Percentiles rank a stretch among this genome's conserved stretches.
Evolutionary conservation across 305 asterid genomes (phyloP).

Genomic region (Fraxinus baroniana): DNA sequence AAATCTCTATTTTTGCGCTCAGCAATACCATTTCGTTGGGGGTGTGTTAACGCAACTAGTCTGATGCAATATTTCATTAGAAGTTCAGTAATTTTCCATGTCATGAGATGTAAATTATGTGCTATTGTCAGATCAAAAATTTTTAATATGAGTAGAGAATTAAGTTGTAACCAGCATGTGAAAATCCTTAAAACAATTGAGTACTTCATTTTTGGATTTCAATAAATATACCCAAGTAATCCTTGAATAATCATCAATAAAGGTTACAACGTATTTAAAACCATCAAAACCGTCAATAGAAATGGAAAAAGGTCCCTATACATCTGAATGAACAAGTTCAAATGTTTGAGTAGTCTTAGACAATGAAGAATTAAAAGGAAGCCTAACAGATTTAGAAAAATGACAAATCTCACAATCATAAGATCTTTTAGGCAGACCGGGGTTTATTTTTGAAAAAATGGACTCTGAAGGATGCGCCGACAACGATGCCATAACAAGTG

Average conservation of each 20-base stretch:
- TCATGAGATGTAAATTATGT: neutral
- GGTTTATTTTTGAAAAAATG: no score
- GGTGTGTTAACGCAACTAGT: neutral
- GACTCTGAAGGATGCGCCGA: neutral
- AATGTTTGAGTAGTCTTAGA: neutral
- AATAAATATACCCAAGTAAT: neutral
- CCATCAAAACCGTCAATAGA: neutral
- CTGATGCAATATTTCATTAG: neutral
- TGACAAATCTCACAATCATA: neutral
- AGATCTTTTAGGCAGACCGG: neutral
- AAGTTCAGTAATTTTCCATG: neutral
- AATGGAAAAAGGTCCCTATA: neutral
- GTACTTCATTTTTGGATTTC: neutral
- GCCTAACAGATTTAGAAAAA: neutral
- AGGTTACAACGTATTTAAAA: neutral
- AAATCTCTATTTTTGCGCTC: no score
- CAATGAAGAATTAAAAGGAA: neutral
- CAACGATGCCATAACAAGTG: neutral
- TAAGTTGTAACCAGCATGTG: neutral
- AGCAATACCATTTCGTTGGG: neutral
- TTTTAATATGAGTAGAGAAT: no score
- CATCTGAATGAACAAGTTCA: neutral
- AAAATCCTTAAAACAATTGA: neutral
- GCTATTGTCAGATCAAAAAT: neutral
- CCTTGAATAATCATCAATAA: neutral